These are phyloP conservation scores for Paramecium sonneborni DNA, from an alignment of 73 alveolate species.

Conservation along the genomic window DNA sequence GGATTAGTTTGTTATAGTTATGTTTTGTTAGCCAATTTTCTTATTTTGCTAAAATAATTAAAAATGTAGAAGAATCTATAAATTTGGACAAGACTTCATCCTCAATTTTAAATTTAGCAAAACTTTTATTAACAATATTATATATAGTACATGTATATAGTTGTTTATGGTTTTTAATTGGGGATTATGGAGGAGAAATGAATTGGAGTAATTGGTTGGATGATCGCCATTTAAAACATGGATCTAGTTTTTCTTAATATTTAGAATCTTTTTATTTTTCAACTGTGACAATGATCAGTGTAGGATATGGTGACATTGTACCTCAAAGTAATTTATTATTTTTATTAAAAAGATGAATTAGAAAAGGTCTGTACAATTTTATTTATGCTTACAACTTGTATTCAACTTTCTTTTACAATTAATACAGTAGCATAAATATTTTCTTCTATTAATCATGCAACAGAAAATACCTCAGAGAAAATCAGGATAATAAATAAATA, in stretches of 20 bases:
- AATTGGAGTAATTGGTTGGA: slow-evolving; percentile 19
- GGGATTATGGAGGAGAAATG: neutral
- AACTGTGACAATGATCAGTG: slow-evolving; percentile 65
- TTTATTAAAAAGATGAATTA: neutral
- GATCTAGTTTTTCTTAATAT: neutral
- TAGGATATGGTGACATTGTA: slow-evolving; percentile 64
- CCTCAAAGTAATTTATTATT: slow-evolving; percentile 18
- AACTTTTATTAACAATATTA: neutral
- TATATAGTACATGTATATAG: neutral
- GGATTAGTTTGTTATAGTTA: neutral
- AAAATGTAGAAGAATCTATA: slow-evolving; percentile 36
- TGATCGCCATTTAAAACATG: neutral
- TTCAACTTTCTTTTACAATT: slow-evolving; percentile 5
- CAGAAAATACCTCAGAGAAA: slow-evolving; percentile 50
- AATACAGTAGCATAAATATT: slow-evolving; percentile 27
- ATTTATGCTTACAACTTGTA: slow-evolving; percentile 23
- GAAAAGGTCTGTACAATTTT: slow-evolving; percentile 4
- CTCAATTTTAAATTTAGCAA: slow-evolving; percentile 6
- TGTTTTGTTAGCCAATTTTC: neutral
- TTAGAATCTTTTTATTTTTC: slow-evolving; percentile 57
- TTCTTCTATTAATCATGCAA: neutral
- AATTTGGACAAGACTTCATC: neutral
- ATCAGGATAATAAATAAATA: slow-evolving; percentile 47
- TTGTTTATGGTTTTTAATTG: slow-evolving; percentile 36
- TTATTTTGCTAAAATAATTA: slow-evolving; percentile 8